Base-by-base conservation (phyloP, 75 land plant species). In the Picea sitchensis region DNA sequence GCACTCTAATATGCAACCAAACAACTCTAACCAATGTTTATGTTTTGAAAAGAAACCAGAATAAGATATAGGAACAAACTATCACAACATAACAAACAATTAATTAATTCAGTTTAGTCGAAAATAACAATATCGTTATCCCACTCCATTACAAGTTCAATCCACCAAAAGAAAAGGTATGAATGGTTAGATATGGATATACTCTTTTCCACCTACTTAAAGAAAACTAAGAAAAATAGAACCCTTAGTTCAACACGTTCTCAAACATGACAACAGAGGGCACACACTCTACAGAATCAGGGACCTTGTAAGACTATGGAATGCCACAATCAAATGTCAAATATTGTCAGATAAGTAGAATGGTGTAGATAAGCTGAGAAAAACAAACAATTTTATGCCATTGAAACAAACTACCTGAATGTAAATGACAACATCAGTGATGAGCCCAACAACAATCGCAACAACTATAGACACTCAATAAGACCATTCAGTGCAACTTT, bases 1-100 rank as follows among this genome's bases (percentile, higher is more conserved):
- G 99, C 5, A 96, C 97, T 23, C 97, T 87, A 61, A 94, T 83
- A 97, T 96, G 83, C 13, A 86, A 12, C 21, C 77, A 13, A 41
- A 80, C 56, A 61, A 77, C 71, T 76, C 76, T 7, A 57, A 31
- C 44, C 36, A 31, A 75, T 75, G 59, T 75, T 75, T 56, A 54
- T 21, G 64, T 62, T 62, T 51, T 51, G 56, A 51, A 51, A 51
- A 51, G 56, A 1, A 51, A 51, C 56, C 56, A 51, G 11, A 51
- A 51, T 47, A 51, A 4, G 17, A 54, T 44, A 47, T 44, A n/a
- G 18, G 73, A 71, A n/a, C n/a, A 20, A 41, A 71, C 9, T 20
- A 71, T 44, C n/a, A 44, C 54, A 71, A 44, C 14, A 8, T 71
- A 71, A 71, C 44, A 17, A 71, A 69, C 73, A 69, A 18, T 41